Evolutionary conservation across 352 stramenopile species (phyloP), one percentile per base, ranked within the genome.

Genomic region (Pseudoperonospora humuli): DNA sequence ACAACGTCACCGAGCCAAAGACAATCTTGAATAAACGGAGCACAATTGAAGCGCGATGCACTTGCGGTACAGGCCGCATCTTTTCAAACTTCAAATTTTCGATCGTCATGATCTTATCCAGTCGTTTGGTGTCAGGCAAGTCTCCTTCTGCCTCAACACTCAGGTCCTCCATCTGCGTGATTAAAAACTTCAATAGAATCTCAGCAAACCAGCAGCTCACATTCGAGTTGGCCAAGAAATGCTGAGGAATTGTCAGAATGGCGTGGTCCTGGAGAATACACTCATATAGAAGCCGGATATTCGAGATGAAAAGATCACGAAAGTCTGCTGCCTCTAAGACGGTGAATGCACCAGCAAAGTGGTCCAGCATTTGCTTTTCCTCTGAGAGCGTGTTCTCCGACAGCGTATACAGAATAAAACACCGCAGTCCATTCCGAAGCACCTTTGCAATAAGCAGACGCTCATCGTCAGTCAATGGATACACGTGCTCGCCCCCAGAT

Each of bases 331-430:
- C 86, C 57, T 98, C 94, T 11, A 99, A 68, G 20, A 97, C 85
- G 1, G 95, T 98, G 51, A 99, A 98, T 2, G 93, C 88, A 9
- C 93, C 80, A 5, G 95, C 95, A 66, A 98, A 99, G 24, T 96
- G 80, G 32, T 98, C 94, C 10, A 99, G 60, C 61, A 98, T 91
- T 54, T 99, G 96, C 54, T 96, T 96, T 55, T 92, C 85, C 53
- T 96, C 84, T 3, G 81, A 77, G 11, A 92, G 38, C 10, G 76
- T 87, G 50, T 89, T 92, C 25, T 93, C 79, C 24, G 76, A 93
- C 13, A 95, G 52, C 17, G 83, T 93, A 59, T 98, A 97, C 33
- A 96, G 50, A 41, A 95, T 84, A 35, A 98, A 94, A 57, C 90
- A 98, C 18, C 85, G 83, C 39, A 98, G 51, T 0, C 88, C 92